Evolutionary conservation across 2,329 filamentous ascomycete species (phyloP), one percentile per base, ranked within the genome.

Genomic region (Thielaviopsis populi): DNA sequence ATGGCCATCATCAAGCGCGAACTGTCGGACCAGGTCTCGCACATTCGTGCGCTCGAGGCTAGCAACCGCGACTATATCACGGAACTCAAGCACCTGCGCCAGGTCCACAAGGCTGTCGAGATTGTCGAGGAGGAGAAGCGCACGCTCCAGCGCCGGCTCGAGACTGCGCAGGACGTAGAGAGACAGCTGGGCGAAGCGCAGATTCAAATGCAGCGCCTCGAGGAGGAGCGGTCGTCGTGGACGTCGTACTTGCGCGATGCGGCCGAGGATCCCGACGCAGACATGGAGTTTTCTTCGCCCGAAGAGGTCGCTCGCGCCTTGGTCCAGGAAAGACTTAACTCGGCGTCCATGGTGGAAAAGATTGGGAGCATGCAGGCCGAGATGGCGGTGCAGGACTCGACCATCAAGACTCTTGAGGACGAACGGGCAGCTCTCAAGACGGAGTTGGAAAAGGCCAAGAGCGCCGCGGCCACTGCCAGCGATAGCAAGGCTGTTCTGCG

Each of bases 41-140:
- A 97, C 70, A 95, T 96, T 68, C 85, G 89, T 66, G 85, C 83
- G 37, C 78, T 99, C 2, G 94, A 99, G 72, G 80, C 83, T 0
- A 83, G 83, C 42, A 96, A 90, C 67, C 81, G 89, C 27, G 89
- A 95, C 60, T 89, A 96, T 70, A 78, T 83, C 15, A 74, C 80
- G 0, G 92, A 99, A 72, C 76, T 99, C 42, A 89, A 88, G 69
- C 87, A 91, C 68, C 80, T 95, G 43, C 86, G 91, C 15, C 88
- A 91, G 68, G 76, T 87, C 2, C 86, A 91, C 72, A 92, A 89
- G 74, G 89, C 88, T n/a, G 86, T 96, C 1, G 89, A 96, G 70
- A 83, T 99, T 1, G 88, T 97, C 0, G 91, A 99, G 72, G 94
- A 99, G 73, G 91, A 99, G 76, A 97, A 97, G 77, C 81, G 89